phyloP scores from a whole-genome alignment of 352 stramenopile genomes.

The Globisporangium nodosum region DNA sequence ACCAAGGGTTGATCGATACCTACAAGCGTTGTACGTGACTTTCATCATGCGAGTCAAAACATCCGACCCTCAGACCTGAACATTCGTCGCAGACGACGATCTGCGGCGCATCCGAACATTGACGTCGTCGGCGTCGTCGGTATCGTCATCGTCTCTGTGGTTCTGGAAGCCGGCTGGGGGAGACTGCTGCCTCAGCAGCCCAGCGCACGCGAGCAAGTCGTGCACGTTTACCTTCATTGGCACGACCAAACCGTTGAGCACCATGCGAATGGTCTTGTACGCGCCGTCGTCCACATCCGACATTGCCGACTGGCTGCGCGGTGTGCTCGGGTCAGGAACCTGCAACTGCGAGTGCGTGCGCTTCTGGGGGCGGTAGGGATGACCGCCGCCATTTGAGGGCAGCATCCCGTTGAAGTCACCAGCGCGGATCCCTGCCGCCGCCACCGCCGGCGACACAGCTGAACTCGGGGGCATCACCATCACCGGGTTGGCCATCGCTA shows the following conservation, averaged over 20 bases:
- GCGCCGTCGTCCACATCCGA: constrained; percentile 12
- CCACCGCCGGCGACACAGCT: background rate
- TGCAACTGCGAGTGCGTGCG: constrained; percentile 4
- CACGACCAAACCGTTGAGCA: constrained; percentile 65
- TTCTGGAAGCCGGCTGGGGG: background rate
- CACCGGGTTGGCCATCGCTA: background rate
- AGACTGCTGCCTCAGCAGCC: constrained; percentile 9
- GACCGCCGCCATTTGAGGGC: background rate
- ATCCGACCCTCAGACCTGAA: background rate
- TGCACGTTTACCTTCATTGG: constrained; percentile 64
- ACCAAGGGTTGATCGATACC: too few relatives aligned
- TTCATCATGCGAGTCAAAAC: too few relatives aligned
- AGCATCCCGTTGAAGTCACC: background rate
- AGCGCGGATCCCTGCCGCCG: background rate
- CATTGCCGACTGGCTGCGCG: background rate
- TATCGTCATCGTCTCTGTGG: background rate
- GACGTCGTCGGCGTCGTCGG: constrained; percentile 8
- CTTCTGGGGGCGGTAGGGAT: background rate
- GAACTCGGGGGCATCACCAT: background rate
- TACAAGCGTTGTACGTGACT: too few relatives aligned
- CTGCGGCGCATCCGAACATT: background rate
- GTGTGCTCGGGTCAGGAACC: background rate
- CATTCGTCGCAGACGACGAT: background rate
- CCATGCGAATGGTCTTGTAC: constrained; percentile 70
- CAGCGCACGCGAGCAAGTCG: constrained; percentile 48